Evolutionary conservation across 306 rosid species (phyloP), one percentile per base, ranked within the genome.

Genomic region (Canavalia ensiformis): DNA sequence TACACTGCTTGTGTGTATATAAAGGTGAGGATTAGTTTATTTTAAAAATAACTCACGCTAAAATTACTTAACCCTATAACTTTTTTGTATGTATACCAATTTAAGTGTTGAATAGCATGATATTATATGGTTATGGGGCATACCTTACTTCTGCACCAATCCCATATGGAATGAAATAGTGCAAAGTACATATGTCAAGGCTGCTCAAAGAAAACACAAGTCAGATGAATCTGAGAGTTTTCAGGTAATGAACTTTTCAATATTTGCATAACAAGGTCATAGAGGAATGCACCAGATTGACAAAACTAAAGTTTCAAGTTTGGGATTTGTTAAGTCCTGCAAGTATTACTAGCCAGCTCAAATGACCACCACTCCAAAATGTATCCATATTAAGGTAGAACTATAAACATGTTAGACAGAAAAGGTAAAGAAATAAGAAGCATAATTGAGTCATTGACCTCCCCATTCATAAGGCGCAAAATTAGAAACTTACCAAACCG

Each of bases 351-450:
- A 89, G 70, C 54, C 54, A 89, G 64, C 62, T 89, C 92, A 79
- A 78, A 89, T 12, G 92, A 81, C 88, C 86, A 85, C 88, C 88
- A 83, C 65, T 89, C 87, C 60, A 87, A 82, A 68, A 90, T 89
- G 51, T 11, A 51, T 49, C 42, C 52, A 35, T 41, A 35, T 41
- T 28, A n/a, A 13, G 68, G 60, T 13, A 28, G 12, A 64, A 18
- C 25, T 18, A 18, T 18, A 18, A 76, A 60, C 39, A 8, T 50
- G 13, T 76, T 33, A 64, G 6, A 13, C 3, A 18, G 62, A 49
- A 10, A 8, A 8, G 10, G 5, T 28, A 55, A 50, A 66, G 35
- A 74, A 25, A 39, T 18, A 52, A 13, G 49, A 56, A 54, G 6
- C 54, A 56, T 4, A 39, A 9, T 11, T 35, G 46, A 35, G 7